Evolutionary conservation across 2,329 filamentous ascomycete species (phyloP).

Genomic region (Tolypocladium amazonense): DNA sequence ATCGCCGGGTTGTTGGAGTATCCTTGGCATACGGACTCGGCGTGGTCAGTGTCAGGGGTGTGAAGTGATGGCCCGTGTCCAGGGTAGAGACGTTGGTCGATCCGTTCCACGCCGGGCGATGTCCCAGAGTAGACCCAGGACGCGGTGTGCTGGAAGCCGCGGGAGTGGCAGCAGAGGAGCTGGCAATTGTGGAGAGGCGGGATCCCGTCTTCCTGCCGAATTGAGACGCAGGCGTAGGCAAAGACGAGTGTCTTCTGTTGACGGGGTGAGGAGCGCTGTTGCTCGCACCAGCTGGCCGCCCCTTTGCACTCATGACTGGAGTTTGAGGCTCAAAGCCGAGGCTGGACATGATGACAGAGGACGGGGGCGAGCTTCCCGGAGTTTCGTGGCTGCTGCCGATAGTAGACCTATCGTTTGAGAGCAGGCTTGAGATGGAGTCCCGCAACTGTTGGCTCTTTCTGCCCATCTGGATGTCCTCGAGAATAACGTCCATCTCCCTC

Average conservation of each 20-base stretch:
- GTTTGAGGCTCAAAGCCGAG: constrained; percentile 39
- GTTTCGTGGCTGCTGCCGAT: constrained; percentile 60
- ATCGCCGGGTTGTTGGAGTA: constrained; percentile 28
- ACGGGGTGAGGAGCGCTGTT: constrained; percentile 34
- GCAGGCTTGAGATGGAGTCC: constrained; percentile 86
- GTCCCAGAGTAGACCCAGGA: constrained; percentile 33
- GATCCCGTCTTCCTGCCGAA: constrained; percentile 29
- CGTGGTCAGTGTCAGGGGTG: constrained; percentile 48
- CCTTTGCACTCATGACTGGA: constrained; percentile 31
- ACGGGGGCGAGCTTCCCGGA: constrained; percentile 55
- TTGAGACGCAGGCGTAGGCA: constrained; percentile 33
- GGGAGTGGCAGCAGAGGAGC: constrained; percentile 40
- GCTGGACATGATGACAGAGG: constrained; percentile 49
- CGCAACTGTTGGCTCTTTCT: constrained; percentile 64
- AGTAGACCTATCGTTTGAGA: constrained; percentile 71
- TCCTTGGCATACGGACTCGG: constrained; percentile 45
- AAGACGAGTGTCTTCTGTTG: constrained; percentile 34
- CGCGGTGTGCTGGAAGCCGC: constrained; percentile 28
- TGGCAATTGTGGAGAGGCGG: constrained; percentile 34
- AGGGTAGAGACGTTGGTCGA: constrained; percentile 48
- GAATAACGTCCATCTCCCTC: constrained; percentile 59
- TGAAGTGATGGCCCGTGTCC: constrained; percentile 58
- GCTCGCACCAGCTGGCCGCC: constrained; percentile 35
- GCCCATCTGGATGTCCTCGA: constrained; percentile 62
- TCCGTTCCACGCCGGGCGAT: constrained; percentile 62